Percentiles rank a stretch among this genome's conserved stretches.
These are phyloP conservation scores for Geotrichum carabidarum DNA, from an alignment of 1,139 yeast genomes.

Conservation along the genomic window DNA sequence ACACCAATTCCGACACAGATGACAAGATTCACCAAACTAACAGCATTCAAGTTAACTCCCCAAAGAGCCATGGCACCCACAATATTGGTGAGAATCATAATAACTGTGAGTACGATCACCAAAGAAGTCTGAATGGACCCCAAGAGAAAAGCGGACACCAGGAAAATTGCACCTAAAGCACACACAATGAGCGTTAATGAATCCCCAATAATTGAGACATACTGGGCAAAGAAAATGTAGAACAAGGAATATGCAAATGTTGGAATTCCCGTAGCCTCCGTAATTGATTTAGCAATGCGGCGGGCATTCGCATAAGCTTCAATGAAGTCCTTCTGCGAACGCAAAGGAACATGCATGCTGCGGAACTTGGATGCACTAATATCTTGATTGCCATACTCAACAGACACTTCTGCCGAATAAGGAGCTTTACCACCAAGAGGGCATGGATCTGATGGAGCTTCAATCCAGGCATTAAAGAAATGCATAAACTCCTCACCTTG, in stretches of 20 bases:
- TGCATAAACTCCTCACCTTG: constrained; percentile 66
- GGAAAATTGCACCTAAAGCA: constrained; percentile 55
- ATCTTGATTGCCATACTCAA: constrained; percentile 37
- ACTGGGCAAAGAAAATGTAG: constrained; percentile 89
- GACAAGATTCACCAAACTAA: constrained; percentile 77
- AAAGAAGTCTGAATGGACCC: constrained; percentile 63
- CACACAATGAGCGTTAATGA: constrained; percentile 52
- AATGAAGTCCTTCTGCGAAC: constrained; percentile 81
- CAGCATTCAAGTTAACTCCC: constrained; percentile 79
- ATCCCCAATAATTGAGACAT: constrained; percentile 54
- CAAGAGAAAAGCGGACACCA: constrained; percentile 52
- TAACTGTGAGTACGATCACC: constrained; percentile 54
- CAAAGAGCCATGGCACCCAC: constrained; percentile 76
- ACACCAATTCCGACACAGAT: constrained; percentile 91
- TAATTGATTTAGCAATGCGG: constrained; percentile 60
- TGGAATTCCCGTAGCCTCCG: constrained; percentile 45
- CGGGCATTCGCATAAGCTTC: constrained; percentile 69
- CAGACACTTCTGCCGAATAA: constrained; percentile 57
- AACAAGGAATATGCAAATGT: constrained; percentile 89
- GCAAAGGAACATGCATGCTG: constrained; percentile 72
- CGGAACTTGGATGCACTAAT: constrained; percentile 66
- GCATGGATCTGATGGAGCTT: constrained; percentile 81
- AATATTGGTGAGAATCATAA: constrained; percentile 62
- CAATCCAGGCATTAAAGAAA: constrained; percentile 76
- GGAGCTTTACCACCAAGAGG: constrained; percentile 97